Evolutionary conservation across 75 land plant species (phyloP).

Genomic region (Pinus tabuliformis): DNA sequence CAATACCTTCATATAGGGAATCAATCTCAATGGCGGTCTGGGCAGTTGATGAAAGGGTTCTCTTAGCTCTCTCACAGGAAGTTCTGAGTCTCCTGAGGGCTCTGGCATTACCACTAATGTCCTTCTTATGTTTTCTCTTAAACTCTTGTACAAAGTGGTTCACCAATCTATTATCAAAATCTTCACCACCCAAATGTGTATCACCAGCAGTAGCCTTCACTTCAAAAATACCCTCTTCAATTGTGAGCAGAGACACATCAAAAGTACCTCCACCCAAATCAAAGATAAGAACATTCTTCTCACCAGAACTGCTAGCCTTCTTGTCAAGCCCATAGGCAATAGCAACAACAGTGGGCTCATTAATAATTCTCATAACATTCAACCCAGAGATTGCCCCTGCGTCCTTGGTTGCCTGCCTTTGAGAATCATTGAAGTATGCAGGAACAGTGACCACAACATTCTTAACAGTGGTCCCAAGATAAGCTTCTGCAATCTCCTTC

Average conservation of each 20-base stretch:
- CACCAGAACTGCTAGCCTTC: conserved; percentile 61
- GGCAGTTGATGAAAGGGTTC: conserved; percentile 41
- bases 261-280: conserved; percentile 73
- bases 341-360: conserved; percentile 73
- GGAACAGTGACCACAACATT: conserved; percentile 23
- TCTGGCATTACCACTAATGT: conserved; percentile 33
- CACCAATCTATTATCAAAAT: conserved; percentile 17
- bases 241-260: conserved; percentile 73
- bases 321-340: conserved; percentile 82
- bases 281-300: conserved; percentile 72
- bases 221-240: conserved; percentile 79
- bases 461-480: conserved; percentile 22
- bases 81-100: conserved; percentile 38
- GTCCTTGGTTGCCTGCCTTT: conserved; percentile 17
- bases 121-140: conserved; percentile 38
- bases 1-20: conserved; percentile 37
- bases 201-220: conserved; percentile 74
- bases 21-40: conserved; percentile 46
- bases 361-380: conserved; percentile 27
- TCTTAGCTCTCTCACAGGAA: conserved; percentile 44
- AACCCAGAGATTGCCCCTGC: conserved; percentile 13
- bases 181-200: conserved; percentile 54
- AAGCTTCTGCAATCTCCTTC: conserved; percentile 43
- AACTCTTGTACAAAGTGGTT: conserved; percentile 27
- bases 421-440: conserved; percentile 6